Evolutionary conservation across 164 flowering plant species (phyloP).

Genomic region (Saururus chinensis): DNA sequence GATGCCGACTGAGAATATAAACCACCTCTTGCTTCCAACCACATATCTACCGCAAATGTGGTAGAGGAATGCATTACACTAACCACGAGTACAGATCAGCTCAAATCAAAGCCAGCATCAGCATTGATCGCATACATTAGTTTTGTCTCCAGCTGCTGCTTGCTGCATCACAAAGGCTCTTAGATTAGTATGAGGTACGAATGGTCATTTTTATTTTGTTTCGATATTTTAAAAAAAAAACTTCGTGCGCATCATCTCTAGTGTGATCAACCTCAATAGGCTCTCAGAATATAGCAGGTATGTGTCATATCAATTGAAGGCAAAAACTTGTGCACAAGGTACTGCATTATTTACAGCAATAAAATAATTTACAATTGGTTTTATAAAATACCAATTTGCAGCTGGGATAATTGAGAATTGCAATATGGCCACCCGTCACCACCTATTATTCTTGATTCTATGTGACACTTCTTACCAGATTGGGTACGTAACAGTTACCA

Average conservation of each 20-base stretch:
- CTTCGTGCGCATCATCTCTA: too few relatives aligned
- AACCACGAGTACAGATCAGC: slow-evolving; percentile 23
- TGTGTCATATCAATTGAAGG: not conserved
- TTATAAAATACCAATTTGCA: not conserved
- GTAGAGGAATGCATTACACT: not conserved
- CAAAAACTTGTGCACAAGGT: not conserved
- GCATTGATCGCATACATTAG: slow-evolving; percentile 82
- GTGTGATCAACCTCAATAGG: too few relatives aligned
- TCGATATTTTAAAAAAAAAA: too few relatives aligned
- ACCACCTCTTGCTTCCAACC: too few relatives aligned
- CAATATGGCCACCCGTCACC: not conserved
- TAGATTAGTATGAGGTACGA: not conserved
- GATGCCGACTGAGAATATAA: not conserved
- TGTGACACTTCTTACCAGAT: not conserved
- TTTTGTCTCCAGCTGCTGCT: slow-evolving; percentile 76
- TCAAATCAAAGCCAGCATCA: slow-evolving; percentile 93
- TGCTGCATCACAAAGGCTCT: slow-evolving; percentile 37
- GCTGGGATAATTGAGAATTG: not conserved
- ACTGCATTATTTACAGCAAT: not conserved
- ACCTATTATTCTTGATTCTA: not conserved
- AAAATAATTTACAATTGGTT: not conserved
- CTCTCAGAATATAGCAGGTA: too few relatives aligned
- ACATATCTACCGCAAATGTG: too few relatives aligned
- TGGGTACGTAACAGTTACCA: not conserved
- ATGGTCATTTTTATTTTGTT: not conserved